phyloP scores from a whole-genome alignment of 164 flowering plant species.

The Dillenia suffruticosa region DNA sequence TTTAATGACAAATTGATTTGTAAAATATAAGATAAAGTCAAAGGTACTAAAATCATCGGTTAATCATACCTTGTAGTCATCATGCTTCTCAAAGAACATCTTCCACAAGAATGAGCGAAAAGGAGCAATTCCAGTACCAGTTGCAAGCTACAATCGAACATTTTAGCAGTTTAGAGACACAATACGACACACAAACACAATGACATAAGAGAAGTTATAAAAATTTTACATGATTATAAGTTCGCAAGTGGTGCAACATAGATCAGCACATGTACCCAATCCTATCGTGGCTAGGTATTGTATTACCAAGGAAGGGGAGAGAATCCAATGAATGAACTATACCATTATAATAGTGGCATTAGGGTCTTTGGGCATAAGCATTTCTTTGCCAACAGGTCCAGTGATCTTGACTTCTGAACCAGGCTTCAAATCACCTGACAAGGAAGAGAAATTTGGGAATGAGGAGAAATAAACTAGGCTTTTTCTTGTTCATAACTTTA shows the following conservation, averaged over 20 bases:
- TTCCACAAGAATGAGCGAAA: conserved; percentile 96
- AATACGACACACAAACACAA: neutral
- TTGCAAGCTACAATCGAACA: conserved; percentile 63
- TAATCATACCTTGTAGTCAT: conserved; percentile 74
- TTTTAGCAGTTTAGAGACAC: neutral
- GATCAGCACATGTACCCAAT: neutral
- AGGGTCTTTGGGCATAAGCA: conserved; percentile 97
- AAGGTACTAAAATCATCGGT: too few relatives aligned
- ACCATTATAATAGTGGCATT: conserved; percentile 92
- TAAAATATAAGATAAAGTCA: neutral
- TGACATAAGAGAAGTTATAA: neutral
- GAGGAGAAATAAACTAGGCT: neutral
- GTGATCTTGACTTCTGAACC: conserved; percentile 82
- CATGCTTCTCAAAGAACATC: conserved; percentile 97
- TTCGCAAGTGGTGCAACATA: neutral
- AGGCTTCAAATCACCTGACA: conserved; percentile 88
- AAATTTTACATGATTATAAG: neutral
- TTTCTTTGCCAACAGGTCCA: conserved; percentile 98
- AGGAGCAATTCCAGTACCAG: conserved; percentile 99
- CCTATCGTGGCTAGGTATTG: too few relatives aligned
- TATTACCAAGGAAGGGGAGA: neutral
- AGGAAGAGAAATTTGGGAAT: neutral
- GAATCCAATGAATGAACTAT: conserved; percentile 2
- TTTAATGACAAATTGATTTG: neutral
- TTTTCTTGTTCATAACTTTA: neutral